Percentiles rank a stretch among this genome's conserved stretches.
These are phyloP conservation scores for Ramularia collo-cygni DNA, from an alignment of 2,329 filamentous ascomycete genomes.

Conservation along the genomic window DNA sequence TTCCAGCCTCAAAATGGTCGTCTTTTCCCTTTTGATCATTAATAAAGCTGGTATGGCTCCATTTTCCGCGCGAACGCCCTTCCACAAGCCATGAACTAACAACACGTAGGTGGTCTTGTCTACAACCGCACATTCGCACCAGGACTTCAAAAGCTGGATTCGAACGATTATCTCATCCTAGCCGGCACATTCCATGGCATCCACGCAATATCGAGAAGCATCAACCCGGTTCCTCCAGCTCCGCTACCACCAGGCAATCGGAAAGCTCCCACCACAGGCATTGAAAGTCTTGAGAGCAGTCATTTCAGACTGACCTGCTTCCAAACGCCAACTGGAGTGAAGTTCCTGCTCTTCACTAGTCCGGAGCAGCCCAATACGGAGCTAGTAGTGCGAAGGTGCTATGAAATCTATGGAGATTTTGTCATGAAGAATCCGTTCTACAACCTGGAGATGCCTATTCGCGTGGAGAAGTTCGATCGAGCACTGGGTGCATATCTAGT, in stretches of 20 bases:
- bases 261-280: slow-evolving; percentile 56
- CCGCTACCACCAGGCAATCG: slow-evolving; percentile 36
- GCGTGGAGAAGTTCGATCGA: slow-evolving; percentile 91
- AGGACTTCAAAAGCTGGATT: slow-evolving; percentile 77
- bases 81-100: slow-evolving; percentile 5
- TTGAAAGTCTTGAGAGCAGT: slow-evolving; percentile 89
- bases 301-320: slow-evolving; percentile 96
- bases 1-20: slow-evolving; percentile 57
- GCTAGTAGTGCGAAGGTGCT: slow-evolving; percentile 72
- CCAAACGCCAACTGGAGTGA: slow-evolving; percentile 86
- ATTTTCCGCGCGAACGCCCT: slow-evolving; percentile 1
- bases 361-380: slow-evolving; percentile 82
- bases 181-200: slow-evolving; percentile 92
- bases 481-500: slow-evolving; percentile 36
- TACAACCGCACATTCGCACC: slow-evolving; percentile 93
- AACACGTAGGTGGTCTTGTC: slow-evolving; percentile 58
- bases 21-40: slow-evolving; percentile 93
- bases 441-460: slow-evolving; percentile 92
- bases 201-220: slow-evolving; percentile 56
- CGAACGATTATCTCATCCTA: slow-evolving; percentile 94
- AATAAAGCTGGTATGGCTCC: slow-evolving; percentile 68
- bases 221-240: slow-evolving; percentile 36
- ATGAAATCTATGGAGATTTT: slow-evolving; percentile 92
- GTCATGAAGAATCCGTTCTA: slow-evolving; percentile 99
- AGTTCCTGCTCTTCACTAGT: slow-evolving; percentile 94